phyloP scores from a whole-genome alignment of 1,284 basidiomycete species.

The Irpex lacteus region DNA sequence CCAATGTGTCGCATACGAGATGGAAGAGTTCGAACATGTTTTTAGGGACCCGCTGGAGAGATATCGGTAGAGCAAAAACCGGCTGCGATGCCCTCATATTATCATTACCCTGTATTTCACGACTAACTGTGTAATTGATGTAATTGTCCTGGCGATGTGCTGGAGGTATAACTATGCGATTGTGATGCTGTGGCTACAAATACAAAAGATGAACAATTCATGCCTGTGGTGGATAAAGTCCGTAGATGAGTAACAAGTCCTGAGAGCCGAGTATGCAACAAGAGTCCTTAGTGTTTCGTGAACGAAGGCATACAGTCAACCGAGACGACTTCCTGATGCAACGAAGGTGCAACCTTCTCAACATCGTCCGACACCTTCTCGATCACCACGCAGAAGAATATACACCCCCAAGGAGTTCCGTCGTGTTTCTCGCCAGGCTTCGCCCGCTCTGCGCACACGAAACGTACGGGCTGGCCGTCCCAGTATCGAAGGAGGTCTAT shows the following conservation, averaged over 20 bases:
- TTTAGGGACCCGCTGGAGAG: not conserved
- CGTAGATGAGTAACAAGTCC: no score
- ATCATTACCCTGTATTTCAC: no score
- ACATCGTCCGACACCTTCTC: conserved; percentile 43
- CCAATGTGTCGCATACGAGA: no score
- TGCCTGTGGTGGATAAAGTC: not conserved
- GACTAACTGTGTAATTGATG: no score
- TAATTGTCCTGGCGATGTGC: not conserved
- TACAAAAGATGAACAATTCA: not conserved
- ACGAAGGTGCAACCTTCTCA: conserved; percentile 14
- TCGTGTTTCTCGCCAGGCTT: conserved; percentile 26
- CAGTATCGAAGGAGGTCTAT: conserved; percentile 87
- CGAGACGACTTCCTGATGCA: not conserved
- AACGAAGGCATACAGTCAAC: not conserved
- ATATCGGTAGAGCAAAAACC: not conserved
- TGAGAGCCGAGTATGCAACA: no score
- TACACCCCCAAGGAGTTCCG: conserved; percentile 54
- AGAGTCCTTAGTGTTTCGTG: not conserved
- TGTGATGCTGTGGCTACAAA: not conserved
- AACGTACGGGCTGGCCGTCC: conserved; percentile 87
- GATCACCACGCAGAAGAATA: conserved; percentile 72
- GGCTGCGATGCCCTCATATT: no score
- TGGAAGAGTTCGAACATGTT: no score
- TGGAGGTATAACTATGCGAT: not conserved
- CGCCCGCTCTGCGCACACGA: conserved; percentile 73